Conservation (phyloP, 164 flowering plant species). For the Protea cynaroides region DNA sequence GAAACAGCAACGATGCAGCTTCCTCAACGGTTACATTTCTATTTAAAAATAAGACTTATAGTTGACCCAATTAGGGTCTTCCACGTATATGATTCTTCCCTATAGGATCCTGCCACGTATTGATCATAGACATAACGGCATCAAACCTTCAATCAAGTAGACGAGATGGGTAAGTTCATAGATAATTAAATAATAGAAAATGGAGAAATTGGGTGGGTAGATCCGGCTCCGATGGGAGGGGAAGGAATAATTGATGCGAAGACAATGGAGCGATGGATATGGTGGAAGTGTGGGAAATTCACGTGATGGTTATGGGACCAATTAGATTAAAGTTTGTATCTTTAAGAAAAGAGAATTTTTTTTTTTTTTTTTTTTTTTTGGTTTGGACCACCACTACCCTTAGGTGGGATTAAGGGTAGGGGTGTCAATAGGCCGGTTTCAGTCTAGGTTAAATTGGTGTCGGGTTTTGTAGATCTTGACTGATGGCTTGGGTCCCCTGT, state of each 20-base stretch:
- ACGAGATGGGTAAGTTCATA: background rate
- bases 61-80: too few species aligned
- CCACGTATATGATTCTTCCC: too few species aligned
- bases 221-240: too few species aligned
- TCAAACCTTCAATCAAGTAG: background rate
- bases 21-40: background rate
- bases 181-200: background rate
- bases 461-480: too few species aligned
- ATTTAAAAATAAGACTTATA: background rate
- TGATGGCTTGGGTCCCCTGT: too few species aligned
- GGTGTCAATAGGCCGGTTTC: too few species aligned
- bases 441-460: too few species aligned
- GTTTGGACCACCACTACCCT: too few species aligned
- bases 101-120: background rate
- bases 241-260: background rate
- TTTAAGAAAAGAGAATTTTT: too few species aligned
- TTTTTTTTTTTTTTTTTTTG: too few species aligned
- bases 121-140: background rate
- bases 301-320: conserved; percentile 1
- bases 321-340: conserved; percentile 5
- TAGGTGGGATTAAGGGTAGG: background rate
- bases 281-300: conserved; percentile 5
- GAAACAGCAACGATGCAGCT: conserved; percentile 4
- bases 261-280: background rate
- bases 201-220: too few species aligned